Evolutionary conservation across 306 rosid genomes (phyloP).

Genomic region (Adenanthera pavonina): DNA sequence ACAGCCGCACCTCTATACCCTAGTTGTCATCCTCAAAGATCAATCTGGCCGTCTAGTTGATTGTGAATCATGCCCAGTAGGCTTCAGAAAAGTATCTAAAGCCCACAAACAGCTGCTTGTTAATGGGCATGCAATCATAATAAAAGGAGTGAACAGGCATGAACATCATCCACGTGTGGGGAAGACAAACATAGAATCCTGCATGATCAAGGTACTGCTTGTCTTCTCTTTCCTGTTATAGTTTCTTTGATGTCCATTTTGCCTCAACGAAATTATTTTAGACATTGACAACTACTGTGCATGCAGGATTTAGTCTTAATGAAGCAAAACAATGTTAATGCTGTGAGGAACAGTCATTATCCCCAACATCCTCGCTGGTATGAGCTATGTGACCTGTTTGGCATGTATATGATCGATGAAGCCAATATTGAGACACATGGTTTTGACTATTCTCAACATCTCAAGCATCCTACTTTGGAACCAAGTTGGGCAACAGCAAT

Average conservation of each 20-base stretch:
- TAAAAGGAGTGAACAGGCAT: slow-evolving; percentile 95
- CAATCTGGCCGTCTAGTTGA: slow-evolving; percentile 69
- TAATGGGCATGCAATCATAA: slow-evolving; percentile 81
- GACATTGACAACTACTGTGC: slow-evolving; percentile 33
- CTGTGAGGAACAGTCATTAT: slow-evolving; percentile 98
- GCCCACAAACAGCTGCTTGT: slow-evolving; percentile 92
- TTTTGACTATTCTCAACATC: slow-evolving; percentile 68
- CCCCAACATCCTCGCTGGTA: slow-evolving; percentile 99
- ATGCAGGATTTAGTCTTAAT: slow-evolving; percentile 85
- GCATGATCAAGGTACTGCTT: slow-evolving; percentile 82
- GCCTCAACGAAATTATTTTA: neutral
- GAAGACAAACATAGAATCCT: slow-evolving; percentile 90
- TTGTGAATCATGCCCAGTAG: slow-evolving; percentile 86
- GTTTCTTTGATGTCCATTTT: slow-evolving; percentile 18
- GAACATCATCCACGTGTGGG: slow-evolving; percentile 97
- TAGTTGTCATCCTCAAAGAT: slow-evolving; percentile 81
- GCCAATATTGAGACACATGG: slow-evolving; percentile 97
- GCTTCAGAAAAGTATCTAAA: slow-evolving; percentile 72
- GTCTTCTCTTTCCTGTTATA: slow-evolving; percentile 7
- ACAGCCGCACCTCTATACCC: slow-evolving; percentile 87
- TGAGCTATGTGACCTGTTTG: slow-evolving; percentile 89
- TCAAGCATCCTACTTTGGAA: slow-evolving; percentile 89
- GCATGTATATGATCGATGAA: slow-evolving; percentile 98
- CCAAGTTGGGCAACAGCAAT: slow-evolving; percentile 93
- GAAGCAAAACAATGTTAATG: slow-evolving; percentile 93